phyloP scores from a whole-genome alignment of 2,329 filamentous ascomycete species.

The Talaromyces sp. region DNA sequence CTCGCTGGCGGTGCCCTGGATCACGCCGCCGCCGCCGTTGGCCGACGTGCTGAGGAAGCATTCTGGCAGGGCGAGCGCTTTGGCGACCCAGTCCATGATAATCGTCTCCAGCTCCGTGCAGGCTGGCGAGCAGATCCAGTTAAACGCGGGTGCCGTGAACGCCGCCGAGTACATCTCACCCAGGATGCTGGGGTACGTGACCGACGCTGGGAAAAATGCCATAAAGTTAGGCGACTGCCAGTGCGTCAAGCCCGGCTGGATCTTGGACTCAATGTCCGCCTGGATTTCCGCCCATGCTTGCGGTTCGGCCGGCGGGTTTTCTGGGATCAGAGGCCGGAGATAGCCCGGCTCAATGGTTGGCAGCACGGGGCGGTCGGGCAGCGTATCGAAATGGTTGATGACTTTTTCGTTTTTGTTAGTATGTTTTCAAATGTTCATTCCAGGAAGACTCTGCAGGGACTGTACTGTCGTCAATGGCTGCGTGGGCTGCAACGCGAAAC shows the following conservation, averaged over 20 bases:
- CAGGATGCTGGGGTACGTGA: conserved; percentile 77
- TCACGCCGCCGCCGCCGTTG: conserved; percentile 73
- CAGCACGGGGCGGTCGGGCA: conserved; percentile 67
- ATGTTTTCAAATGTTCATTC: neutral
- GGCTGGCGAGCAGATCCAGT: conserved; percentile 91
- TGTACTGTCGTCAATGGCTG: conserved; percentile 76
- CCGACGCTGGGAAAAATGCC: conserved; percentile 85
- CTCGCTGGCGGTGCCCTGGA: conserved; percentile 87
- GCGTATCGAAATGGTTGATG: conserved; percentile 74
- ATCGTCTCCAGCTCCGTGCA: conserved; percentile 92
- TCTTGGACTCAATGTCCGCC: conserved; percentile 76
- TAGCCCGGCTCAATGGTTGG: conserved; percentile 81
- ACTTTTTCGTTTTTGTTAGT: conserved; percentile 51
- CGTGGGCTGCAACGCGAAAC: conserved; percentile 71
- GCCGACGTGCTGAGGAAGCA: conserved; percentile 69
- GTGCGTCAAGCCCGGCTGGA: conserved; percentile 88
- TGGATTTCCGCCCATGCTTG: conserved; percentile 72
- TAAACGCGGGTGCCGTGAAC: conserved; percentile 88
- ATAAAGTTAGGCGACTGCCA: conserved; percentile 95
- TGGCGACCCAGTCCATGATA: conserved; percentile 85
- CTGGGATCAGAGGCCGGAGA: conserved; percentile 72
- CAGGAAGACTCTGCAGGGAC: conserved; percentile 23
- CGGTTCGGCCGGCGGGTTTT: conserved; percentile 63
- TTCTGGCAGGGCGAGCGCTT: conserved; percentile 66
- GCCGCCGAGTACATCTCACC: conserved; percentile 89